Evolutionary conservation across 345 rosid genomes (phyloP).

Genomic region (Rhodomyrtus tomentosa): DNA sequence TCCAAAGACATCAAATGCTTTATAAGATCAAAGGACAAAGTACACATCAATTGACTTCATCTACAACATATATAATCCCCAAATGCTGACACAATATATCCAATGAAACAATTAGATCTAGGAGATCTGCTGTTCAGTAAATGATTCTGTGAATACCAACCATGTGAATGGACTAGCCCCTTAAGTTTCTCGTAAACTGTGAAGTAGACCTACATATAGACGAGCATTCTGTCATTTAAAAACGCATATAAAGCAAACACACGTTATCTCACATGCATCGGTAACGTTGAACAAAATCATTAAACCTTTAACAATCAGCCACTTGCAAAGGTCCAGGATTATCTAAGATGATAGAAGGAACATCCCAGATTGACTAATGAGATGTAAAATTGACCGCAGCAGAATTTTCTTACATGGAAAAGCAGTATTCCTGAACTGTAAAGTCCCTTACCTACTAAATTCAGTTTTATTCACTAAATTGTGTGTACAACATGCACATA

Average conservation of each 20-base stretch:
- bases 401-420: background rate
- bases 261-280: background rate
- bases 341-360: background rate
- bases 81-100: background rate
- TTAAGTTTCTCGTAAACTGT: conserved; percentile 67
- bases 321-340: background rate
- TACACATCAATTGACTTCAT: background rate
- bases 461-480: background rate
- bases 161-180: conserved; percentile 52
- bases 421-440: background rate
- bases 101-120: background rate
- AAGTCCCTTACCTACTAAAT: background rate
- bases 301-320: background rate
- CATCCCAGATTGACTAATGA: background rate
- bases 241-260: background rate
- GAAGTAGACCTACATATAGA: conserved; percentile 69
- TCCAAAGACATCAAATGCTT: background rate
- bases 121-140: background rate
- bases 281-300: background rate
- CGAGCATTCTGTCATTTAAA: conserved; percentile 6
- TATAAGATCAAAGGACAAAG: background rate
- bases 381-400: background rate
- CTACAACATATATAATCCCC: background rate
- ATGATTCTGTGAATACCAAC: conserved; percentile 33
- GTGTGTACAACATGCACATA: background rate